Base-by-base conservation (phyloP, 495 filamentous ascomycete genomes). In the Xylaria telfairii region DNA sequence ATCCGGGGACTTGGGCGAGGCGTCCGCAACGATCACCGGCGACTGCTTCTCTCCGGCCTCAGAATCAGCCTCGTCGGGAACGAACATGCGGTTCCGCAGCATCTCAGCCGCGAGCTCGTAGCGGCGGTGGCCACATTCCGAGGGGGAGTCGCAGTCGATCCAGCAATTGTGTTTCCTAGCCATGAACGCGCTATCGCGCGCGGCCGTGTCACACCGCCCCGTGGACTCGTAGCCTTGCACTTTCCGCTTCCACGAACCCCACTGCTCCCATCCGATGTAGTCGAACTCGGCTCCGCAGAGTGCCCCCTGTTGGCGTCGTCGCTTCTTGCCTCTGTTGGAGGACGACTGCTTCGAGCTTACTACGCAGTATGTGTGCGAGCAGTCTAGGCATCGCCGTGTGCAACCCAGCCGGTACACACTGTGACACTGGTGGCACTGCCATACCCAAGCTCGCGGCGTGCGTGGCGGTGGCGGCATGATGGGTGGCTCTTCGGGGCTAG, bases 301-400 rank as follows among this genome's bases (percentile, higher is more conserved):
- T 4, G 74, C 67, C 53, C 44, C 21, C 3, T 41, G 1, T 10
- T 51, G 1, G 3, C 72, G 68, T 17, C 71, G 65, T 10, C 67
- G 66, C 28, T 73, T 79, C 59, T 56, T 74, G 15, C 74, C 72
- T 7, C 37, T 34, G 26, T 37, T 37, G 56, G 0, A 37, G 30
- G 17, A 34, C 13, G 30, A 37, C 34, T 41, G 37, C 56, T 42
- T 62, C n/a, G 59, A 62, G 28, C 6, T 62, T 10, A 71, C 72
- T 2, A 77, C 53, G 75, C 84, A 86, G 71, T 82, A 83, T 3
- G 68, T 73, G 71, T 85, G 84, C 5, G 76, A 76, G 70, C 84
- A 85, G 21, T 80, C 71, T 6, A 86, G 77, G 51, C 84, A 86
- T 13, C 83, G 82, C 3, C 82, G 78, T 0, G 83, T 85, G 70